A percentile compares a stretch with the other conserved stretches of the same genome.
Conservation (phyloP, 2,329 filamentous ascomycete genomes). For the Fusarium bulbicola region DNA sequence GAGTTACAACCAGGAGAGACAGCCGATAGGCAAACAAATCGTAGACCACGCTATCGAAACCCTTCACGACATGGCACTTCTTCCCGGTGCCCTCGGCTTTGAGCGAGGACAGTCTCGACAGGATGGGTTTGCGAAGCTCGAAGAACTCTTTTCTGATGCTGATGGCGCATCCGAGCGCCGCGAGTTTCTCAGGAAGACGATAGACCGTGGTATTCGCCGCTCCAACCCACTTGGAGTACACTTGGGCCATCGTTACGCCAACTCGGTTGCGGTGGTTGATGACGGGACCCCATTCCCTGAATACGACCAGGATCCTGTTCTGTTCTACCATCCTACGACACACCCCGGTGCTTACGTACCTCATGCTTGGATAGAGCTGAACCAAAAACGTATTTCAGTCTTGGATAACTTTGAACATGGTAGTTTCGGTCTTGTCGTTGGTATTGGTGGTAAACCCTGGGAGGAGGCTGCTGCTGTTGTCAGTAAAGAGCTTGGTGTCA, state of each 20-base stretch:
- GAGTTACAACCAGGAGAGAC: constrained; percentile 56
- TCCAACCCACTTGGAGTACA: constrained; percentile 23
- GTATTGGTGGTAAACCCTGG: constrained; percentile 66
- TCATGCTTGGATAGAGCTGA: constrained; percentile 69
- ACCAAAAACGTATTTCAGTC: constrained; percentile 58
- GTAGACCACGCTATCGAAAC: constrained; percentile 67
- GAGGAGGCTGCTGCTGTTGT: constrained; percentile 57
- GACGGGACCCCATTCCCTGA: constrained; percentile 42
- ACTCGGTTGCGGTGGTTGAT: constrained; percentile 43
- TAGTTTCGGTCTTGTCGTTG: constrained; percentile 59
- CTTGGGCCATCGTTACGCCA: constrained; percentile 13
- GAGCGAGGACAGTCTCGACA: constrained; percentile 24
- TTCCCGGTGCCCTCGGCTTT: constrained; percentile 58
- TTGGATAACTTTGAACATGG: constrained; percentile 68
- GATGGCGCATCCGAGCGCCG: constrained; percentile 20
- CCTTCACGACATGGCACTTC: constrained; percentile 59
- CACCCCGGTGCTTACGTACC: constrained; percentile 68
- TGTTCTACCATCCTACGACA: constrained; percentile 58
- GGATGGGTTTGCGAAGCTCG: constrained; percentile 13
- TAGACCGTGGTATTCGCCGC: constrained; percentile 8
- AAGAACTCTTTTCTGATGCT: constrained; percentile 21
- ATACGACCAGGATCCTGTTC: constrained; percentile 50
- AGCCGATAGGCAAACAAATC: constrained; percentile 58
- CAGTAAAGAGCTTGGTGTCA: constrained; percentile 52
- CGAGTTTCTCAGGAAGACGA: not conserved